Evolutionary conservation across 2,329 filamentous ascomycete species (phyloP), one percentile per base, ranked within the genome.

Genomic region (Nigrospora sphaerica): DNA sequence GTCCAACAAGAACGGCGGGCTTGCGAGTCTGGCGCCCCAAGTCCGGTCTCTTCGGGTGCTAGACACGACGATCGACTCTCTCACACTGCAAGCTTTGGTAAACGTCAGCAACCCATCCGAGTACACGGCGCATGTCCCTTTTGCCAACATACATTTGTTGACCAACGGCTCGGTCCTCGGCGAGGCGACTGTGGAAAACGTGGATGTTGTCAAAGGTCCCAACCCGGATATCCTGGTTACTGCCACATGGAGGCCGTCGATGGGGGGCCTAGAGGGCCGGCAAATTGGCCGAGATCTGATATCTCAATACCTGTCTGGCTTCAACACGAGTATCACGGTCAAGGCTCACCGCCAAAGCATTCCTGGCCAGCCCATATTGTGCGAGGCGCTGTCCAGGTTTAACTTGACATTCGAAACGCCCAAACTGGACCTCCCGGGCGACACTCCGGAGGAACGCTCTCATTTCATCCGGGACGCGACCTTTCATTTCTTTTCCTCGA

Each of bases 71-170:
- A 70, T 77, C 33, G 80, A 81, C 3, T 86, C 86, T 4, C 72
- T 96, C 40, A 80, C 77, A 17, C 68, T 97, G 33, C 74, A 82
- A 57, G 86, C 87, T 13, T 68, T 73, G 35, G 75, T 95, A 57
- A 95, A 93, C 60, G 75, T 95, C 49, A 95, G 88, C 4, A 98
- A 98, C 59, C 91, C 92, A 1, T 95, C 91, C 0, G 77, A 83
- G 4, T 96, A 97, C 63, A 83, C 87, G 5, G 91, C 89, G 4
- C 73, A 72, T 2, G 73, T 97, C n/a, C 92, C 92, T 2, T 92
- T 82, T 51, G 67, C 88, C 52, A 90, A 86, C 60, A 76, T 95
- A 38, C 80, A 90, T 51, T 68, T 97, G 37, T 63, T 87, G 31
- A 82, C 81, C 56, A 91, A 95, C 56, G 81, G 76, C 12, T 84